Conservation (phyloP, 139 green algal species). For the Picochlorum sp. region DNA sequence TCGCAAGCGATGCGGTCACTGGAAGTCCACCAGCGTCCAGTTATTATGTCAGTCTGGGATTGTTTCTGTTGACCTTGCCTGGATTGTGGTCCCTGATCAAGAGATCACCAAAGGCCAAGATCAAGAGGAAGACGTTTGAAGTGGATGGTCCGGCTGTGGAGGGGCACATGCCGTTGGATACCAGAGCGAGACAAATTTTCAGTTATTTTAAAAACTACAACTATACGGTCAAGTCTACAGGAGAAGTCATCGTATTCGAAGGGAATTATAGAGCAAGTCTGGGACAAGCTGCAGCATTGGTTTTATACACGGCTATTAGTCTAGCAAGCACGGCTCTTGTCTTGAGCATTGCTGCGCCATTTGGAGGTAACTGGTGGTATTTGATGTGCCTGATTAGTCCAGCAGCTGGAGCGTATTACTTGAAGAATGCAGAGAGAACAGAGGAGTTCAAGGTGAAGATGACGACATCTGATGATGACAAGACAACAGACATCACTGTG, state of each 20-base stretch:
- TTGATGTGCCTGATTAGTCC: slow-evolving; percentile 58
- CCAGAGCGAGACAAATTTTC: slow-evolving; percentile 58
- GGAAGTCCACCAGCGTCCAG: slow-evolving; percentile 28
- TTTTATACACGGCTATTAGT: slow-evolving; percentile 72
- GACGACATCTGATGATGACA: slow-evolving; percentile 79
- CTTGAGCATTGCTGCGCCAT: slow-evolving; percentile 54
- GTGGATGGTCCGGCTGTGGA: slow-evolving; percentile 53
- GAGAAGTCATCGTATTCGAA: slow-evolving; percentile 82
- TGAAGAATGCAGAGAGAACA: slow-evolving; percentile 47
- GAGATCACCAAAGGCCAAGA: slow-evolving; percentile 66
- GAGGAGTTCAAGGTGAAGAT: slow-evolving; percentile 75
- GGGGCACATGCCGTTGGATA: slow-evolving; percentile 50
- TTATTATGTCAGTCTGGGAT: slow-evolving; percentile 74
- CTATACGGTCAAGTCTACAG: slow-evolving; percentile 68
- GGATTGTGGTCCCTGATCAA: slow-evolving; percentile 88
- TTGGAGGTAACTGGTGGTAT: slow-evolving; percentile 70
- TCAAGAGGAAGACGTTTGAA: slow-evolving; percentile 68
- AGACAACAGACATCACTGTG: slow-evolving; percentile 73
- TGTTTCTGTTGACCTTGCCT: slow-evolving; percentile 73
- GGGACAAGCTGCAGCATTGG: slow-evolving; percentile 70
- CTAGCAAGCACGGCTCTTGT: slow-evolving; percentile 72
- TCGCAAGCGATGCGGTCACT: neutral
- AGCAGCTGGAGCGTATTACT: slow-evolving; percentile 73
- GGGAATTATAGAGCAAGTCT: slow-evolving; percentile 66
- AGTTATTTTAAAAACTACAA: slow-evolving; percentile 75